phyloP scores from a whole-genome alignment of 106 monocot species.

The Apostasia ramifera region DNA sequence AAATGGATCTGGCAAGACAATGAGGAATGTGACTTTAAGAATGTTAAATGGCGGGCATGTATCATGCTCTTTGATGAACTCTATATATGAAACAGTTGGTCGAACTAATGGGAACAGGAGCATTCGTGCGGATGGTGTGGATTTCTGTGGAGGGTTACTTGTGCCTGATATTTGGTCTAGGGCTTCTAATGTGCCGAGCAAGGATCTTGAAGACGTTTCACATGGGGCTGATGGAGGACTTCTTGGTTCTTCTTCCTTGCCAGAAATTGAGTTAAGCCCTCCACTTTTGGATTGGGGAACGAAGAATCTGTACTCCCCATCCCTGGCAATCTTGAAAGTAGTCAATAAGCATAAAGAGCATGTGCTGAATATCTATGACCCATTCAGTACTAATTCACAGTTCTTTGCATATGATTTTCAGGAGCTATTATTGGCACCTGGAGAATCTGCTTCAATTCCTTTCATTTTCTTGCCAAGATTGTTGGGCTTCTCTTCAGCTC shows the following conservation, averaged over 20 bases:
- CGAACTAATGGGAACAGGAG: neutral
- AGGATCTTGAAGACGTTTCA: slow-evolving; percentile 8
- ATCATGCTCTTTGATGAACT: slow-evolving; percentile 30
- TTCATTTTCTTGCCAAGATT: slow-evolving; percentile 67
- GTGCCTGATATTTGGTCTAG: slow-evolving; percentile 36
- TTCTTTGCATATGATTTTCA: slow-evolving; percentile 41
- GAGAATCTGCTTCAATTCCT: slow-evolving; percentile 38
- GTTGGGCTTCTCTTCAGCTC: slow-evolving; percentile 61
- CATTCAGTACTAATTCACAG: slow-evolving; percentile 58
- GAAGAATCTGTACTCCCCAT: slow-evolving; percentile 38
- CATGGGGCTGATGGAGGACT: slow-evolving; percentile 1
- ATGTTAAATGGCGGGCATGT: slow-evolving; percentile 24
- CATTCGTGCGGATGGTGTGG: slow-evolving; percentile 4
- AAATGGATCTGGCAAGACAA: neutral
- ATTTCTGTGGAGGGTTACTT: slow-evolving; percentile 24
- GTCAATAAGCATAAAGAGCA: slow-evolving; percentile 34
- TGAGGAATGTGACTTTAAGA: slow-evolving; percentile 6
- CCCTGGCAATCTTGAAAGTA: slow-evolving; percentile 34
- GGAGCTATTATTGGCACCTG: slow-evolving; percentile 40
- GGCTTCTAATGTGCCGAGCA: slow-evolving; percentile 2
- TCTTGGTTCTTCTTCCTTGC: slow-evolving; percentile 15
- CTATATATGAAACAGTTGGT: neutral
- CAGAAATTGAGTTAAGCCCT: slow-evolving; percentile 48
- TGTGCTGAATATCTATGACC: slow-evolving; percentile 43
- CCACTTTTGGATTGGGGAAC: slow-evolving; percentile 60